Percentiles rank a stretch among this genome's conserved stretches.
Evolutionary conservation across 495 filamentous ascomycete genomes (phyloP).

Genomic region (Neurospora cerealis): DNA sequence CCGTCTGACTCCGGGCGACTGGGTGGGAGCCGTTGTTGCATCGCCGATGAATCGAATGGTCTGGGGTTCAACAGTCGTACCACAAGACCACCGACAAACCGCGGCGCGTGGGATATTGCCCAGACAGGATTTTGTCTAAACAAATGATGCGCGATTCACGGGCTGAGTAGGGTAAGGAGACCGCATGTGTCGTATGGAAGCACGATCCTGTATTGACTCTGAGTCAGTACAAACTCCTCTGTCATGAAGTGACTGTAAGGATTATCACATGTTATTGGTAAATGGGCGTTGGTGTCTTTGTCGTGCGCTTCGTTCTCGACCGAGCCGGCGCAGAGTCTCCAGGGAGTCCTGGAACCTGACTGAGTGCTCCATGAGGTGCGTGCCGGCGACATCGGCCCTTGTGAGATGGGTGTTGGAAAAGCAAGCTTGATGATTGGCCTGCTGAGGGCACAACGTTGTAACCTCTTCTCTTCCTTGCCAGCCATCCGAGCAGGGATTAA

Average conservation of each 20-base stretch:
- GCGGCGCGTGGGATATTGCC: background rate
- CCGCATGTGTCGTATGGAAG: background rate
- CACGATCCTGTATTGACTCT: background rate
- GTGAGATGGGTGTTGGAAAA: conserved; percentile 18
- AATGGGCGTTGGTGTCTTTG: background rate
- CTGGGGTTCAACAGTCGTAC: background rate
- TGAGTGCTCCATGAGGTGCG: background rate
- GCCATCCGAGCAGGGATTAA: conserved; percentile 11
- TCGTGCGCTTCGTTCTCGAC: background rate
- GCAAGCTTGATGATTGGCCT: conserved; percentile 18
- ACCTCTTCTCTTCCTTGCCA: conserved; percentile 2
- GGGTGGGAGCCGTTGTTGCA: background rate
- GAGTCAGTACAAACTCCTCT: background rate
- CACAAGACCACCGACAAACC: background rate
- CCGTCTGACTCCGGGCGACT: background rate
- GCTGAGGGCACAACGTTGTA: conserved; percentile 2
- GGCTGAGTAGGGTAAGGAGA: background rate
- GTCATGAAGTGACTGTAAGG: background rate
- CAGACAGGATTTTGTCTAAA: background rate
- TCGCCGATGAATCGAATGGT: background rate
- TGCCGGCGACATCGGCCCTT: conserved; percentile 25
- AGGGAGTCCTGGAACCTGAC: background rate
- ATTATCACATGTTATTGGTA: background rate
- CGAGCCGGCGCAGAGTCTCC: background rate
- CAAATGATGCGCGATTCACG: background rate